Percentiles rank a stretch among this genome's conserved stretches.
Conservation (phyloP, 805 yeast species). For the Lipomyces yamadae region DNA sequence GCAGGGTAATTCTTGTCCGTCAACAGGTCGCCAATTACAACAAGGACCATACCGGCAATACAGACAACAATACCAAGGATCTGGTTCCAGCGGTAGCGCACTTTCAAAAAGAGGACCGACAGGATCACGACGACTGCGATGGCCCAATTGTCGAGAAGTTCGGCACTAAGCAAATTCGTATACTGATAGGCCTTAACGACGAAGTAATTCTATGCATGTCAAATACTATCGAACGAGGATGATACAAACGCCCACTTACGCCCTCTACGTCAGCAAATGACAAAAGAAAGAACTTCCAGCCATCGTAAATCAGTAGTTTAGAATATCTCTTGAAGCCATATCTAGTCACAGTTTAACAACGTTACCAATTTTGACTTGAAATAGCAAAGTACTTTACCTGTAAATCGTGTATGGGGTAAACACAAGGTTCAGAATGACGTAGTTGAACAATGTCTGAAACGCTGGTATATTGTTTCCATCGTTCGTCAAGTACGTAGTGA, state of each 20-base stretch:
- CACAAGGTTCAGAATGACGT: constrained; percentile 47
- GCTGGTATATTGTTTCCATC: constrained; percentile 52
- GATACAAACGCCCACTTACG: constrained; percentile 7
- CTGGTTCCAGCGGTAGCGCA: constrained; percentile 54
- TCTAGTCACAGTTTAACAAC: not conserved
- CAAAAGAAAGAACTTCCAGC: constrained; percentile 52
- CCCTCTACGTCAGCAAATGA: constrained; percentile 55
- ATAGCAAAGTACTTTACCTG: constrained; percentile 20
- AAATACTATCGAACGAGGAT: not conserved
- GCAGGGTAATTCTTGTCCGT: constrained; percentile 51
- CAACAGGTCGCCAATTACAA: constrained; percentile 49
- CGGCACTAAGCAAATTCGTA: constrained; percentile 52
- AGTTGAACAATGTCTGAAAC: constrained; percentile 51
- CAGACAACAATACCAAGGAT: constrained; percentile 49
- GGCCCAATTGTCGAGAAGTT: constrained; percentile 53
- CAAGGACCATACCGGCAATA: constrained; percentile 52
- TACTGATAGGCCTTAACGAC: constrained; percentile 53
- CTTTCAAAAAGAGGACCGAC: constrained; percentile 51
- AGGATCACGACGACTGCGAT: constrained; percentile 52
- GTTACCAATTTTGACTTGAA: not conserved
- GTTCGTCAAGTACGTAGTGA: constrained; percentile 49
- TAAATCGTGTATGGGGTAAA: constrained; percentile 51
- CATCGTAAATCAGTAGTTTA: constrained; percentile 44
- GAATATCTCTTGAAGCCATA: constrained; percentile 49
- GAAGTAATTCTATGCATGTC: constrained; percentile 46